Conservation (phyloP, 1,284 basidiomycete species). For the Marasmius tenuissimus region DNA sequence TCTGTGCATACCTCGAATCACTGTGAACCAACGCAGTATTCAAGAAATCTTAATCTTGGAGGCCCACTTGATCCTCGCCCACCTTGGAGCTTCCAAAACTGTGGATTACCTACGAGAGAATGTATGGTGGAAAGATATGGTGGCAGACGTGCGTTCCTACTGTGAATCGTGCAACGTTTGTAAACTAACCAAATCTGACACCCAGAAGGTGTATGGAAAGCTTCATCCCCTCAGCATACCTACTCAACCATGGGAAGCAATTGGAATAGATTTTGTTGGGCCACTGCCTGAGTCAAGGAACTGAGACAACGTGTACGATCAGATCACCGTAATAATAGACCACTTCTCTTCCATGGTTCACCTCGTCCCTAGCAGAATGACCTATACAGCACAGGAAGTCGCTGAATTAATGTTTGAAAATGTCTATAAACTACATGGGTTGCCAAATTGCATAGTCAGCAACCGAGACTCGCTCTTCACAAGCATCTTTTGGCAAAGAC, state of each 20-base stretch:
- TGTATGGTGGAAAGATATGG: constrained; percentile 35
- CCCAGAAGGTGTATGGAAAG: constrained; percentile 29
- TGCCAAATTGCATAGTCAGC: constrained; percentile 36
- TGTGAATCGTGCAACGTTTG: constrained; percentile 29
- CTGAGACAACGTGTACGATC: constrained; percentile 28
- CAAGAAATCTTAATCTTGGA: constrained; percentile 20
- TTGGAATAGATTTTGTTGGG: constrained; percentile 37
- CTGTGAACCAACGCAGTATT: not conserved
- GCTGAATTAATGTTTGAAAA: constrained; percentile 35
- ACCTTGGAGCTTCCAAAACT: constrained; percentile 32
- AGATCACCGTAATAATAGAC: constrained; percentile 30
- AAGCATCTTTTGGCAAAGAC: constrained; percentile 37
- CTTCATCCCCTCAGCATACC: constrained; percentile 31
- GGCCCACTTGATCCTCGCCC: constrained; percentile 29
- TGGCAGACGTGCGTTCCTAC: constrained; percentile 21
- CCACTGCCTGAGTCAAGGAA: constrained; percentile 17
- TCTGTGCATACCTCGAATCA: not conserved
- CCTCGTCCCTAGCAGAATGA: constrained; percentile 22
- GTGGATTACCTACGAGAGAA: constrained; percentile 22
- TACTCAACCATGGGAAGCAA: constrained; percentile 29
- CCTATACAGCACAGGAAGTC: constrained; percentile 32
- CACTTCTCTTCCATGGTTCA: constrained; percentile 31
- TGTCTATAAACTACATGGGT: constrained; percentile 37
- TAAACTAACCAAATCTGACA: constrained; percentile 21
- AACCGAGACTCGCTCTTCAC: constrained; percentile 43